Evolutionary conservation across 192 early-diverging fungal species (phyloP).

Genomic region (Coemansia sp.): DNA sequence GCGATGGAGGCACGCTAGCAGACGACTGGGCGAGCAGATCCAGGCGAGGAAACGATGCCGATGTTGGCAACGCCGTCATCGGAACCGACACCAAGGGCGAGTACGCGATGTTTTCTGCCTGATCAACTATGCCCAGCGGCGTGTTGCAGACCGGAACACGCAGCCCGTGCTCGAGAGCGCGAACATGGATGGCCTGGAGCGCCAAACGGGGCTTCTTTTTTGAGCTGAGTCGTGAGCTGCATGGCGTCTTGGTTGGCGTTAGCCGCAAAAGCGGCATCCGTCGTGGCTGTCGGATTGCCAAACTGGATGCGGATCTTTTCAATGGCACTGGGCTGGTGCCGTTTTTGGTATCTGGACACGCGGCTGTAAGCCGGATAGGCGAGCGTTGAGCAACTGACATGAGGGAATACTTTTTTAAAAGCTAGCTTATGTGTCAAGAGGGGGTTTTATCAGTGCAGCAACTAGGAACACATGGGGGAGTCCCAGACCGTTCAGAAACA

Average conservation of each 20-base stretch:
- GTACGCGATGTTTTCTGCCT: conserved; percentile 38
- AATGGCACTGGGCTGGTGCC: conserved; percentile 4
- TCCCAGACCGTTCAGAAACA: too few relatives aligned
- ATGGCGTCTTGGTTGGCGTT: conserved; percentile 13
- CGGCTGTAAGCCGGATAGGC: conserved; percentile 5
- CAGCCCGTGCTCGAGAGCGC: conserved; percentile 45
- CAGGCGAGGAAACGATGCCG: conserved; percentile 5
- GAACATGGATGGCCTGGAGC: conserved; percentile 43
- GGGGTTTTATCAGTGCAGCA: conserved; percentile 3
- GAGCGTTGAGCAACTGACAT: conserved; percentile 3
- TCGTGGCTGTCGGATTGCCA: conserved; percentile 19
- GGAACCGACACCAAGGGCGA: not conserved
- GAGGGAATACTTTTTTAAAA: not conserved
- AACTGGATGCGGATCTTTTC: conserved; percentile 10
- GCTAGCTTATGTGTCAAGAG: not conserved
- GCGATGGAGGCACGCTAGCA: not conserved
- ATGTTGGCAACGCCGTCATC: conserved; percentile 11
- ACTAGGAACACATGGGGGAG: too few relatives aligned
- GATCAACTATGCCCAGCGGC: conserved; percentile 27
- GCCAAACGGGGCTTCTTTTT: conserved; percentile 32
- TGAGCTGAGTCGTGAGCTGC: conserved; percentile 9
- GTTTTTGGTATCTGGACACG: conserved; percentile 5
- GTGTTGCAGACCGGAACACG: conserved; percentile 45
- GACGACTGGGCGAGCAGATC: not conserved
- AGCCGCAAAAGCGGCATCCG: conserved; percentile 15